phyloP scores from a whole-genome alignment of 2,329 filamentous ascomycete species.

The Colletotrichum salicis region DNA sequence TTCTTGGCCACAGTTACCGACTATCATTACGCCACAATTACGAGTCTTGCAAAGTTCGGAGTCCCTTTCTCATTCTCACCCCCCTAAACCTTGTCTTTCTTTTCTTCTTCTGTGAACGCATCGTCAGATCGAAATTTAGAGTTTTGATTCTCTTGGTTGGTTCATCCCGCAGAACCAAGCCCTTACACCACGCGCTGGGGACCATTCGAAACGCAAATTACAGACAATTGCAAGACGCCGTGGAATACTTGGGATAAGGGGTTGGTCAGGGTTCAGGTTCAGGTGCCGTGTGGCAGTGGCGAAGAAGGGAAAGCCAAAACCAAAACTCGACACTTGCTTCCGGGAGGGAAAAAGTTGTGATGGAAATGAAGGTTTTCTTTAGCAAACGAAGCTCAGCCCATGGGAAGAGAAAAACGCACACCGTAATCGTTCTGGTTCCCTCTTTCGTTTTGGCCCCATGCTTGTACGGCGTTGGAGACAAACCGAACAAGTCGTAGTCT shows the following conservation, averaged over 20 bases:
- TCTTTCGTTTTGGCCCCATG: neutral
- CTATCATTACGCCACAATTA: neutral
- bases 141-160: neutral
- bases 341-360: neutral
- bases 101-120: neutral
- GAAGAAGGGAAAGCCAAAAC: neutral
- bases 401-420: neutral
- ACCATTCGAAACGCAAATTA: neutral
- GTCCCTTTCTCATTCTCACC: neutral
- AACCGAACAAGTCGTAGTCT: neutral
- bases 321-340: neutral
- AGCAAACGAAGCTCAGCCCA: neutral
- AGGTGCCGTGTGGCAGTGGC: constrained; percentile 5
- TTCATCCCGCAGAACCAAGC: constrained; percentile 30
- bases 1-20: neutral
- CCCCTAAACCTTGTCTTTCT: neutral
- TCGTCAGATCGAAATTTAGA: neutral
- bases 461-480: neutral
- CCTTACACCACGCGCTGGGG: too few relatives aligned
- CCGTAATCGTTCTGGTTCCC: neutral
- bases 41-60: neutral
- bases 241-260: neutral
- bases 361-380: neutral
- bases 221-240: constrained; percentile 3
- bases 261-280: neutral